Percentiles rank a stretch among this genome's conserved stretches.
phyloP scores from a whole-genome alignment of 106 monocot genomes.

The Xerophyta viscosa region DNA sequence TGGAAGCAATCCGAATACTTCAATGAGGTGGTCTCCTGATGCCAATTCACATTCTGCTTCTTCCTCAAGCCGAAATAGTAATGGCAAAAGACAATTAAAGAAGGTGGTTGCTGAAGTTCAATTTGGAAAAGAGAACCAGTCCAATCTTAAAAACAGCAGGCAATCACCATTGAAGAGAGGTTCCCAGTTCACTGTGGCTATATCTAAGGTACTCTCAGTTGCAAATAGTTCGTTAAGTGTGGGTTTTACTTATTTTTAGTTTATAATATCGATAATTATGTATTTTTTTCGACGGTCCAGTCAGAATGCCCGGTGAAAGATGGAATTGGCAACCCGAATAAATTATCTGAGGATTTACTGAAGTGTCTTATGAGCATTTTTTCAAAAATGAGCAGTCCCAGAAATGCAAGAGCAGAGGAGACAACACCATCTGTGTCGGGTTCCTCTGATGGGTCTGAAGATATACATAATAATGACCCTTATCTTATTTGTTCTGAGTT shows the following conservation, averaged over 20 bases:
- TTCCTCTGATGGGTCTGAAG: slow-evolving; percentile 22
- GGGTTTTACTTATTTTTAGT: too few relatives aligned
- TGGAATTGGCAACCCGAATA: slow-evolving; percentile 41
- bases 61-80: slow-evolving; percentile 6
- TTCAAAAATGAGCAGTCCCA: slow-evolving; percentile 18
- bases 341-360: slow-evolving; percentile 65
- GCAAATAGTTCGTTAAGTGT: too few relatives aligned
- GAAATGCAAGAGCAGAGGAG: slow-evolving; percentile 10
- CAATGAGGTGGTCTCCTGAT: slow-evolving; percentile 7
- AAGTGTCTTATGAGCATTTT: slow-evolving; percentile 59
- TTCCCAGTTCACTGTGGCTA: background rate
- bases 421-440: slow-evolving; percentile 48
- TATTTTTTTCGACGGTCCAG: slow-evolving; percentile 10
- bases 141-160: slow-evolving; percentile 14
- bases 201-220: too few relatives aligned
- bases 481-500: slow-evolving; percentile 52
- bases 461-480: slow-evolving; percentile 39
- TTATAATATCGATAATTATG: too few relatives aligned
- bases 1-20: slow-evolving; percentile 2
- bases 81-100: slow-evolving; percentile 15
- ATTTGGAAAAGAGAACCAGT: slow-evolving; percentile 54
- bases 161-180: slow-evolving; percentile 39
- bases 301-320: background rate
- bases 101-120: slow-evolving; percentile 23
- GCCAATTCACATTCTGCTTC: slow-evolving; percentile 10